Evolutionary conservation across 2,329 filamentous ascomycete genomes (phyloP).

Genomic region (Pseudocercospora fuligena): DNA sequence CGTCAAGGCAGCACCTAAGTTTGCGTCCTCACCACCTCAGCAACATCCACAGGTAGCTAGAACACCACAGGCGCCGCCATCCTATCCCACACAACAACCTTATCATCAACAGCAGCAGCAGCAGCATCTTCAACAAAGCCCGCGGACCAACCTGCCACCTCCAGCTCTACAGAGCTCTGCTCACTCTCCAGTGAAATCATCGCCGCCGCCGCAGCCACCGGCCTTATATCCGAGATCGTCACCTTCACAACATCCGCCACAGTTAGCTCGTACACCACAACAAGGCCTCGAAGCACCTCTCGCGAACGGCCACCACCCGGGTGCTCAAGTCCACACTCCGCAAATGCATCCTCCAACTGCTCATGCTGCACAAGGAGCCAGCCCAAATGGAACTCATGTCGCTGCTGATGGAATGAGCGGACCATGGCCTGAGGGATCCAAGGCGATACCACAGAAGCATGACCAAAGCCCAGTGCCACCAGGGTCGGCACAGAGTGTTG

Average conservation of each 20-base stretch:
- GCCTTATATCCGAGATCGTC: conserved; percentile 4
- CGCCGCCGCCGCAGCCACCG: conserved; percentile 27
- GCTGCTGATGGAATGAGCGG: conserved; percentile 42
- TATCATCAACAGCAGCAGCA: background rate
- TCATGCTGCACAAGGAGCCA: conserved; percentile 14
- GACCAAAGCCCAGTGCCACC: conserved; percentile 33
- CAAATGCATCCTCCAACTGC: conserved; percentile 24
- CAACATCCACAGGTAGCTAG: conserved; percentile 21
- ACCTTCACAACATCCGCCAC: conserved; percentile 12
- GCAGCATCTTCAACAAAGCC: conserved; percentile 32
- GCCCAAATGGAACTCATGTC: conserved; percentile 29
- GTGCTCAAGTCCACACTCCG: conserved; percentile 19
- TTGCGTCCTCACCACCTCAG: conserved; percentile 28
- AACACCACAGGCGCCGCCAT: conserved; percentile 15
- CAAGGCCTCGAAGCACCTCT: conserved; percentile 14
- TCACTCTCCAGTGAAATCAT: conserved; percentile 40
- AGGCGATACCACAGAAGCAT: conserved; percentile 40
- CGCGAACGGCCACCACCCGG: conserved; percentile 21
- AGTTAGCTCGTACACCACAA: conserved; percentile 20
- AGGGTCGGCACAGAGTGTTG: conserved; percentile 24
- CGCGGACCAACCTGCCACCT: conserved; percentile 38
- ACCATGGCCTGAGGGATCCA: conserved; percentile 38
- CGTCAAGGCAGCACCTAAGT: conserved; percentile 29
- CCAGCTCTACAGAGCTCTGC: conserved; percentile 29
- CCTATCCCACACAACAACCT: conserved; percentile 5